These are phyloP conservation scores for Phytophthora ohioensis DNA, from an alignment of 352 stramenopile genomes.

Conservation along the genomic window DNA sequence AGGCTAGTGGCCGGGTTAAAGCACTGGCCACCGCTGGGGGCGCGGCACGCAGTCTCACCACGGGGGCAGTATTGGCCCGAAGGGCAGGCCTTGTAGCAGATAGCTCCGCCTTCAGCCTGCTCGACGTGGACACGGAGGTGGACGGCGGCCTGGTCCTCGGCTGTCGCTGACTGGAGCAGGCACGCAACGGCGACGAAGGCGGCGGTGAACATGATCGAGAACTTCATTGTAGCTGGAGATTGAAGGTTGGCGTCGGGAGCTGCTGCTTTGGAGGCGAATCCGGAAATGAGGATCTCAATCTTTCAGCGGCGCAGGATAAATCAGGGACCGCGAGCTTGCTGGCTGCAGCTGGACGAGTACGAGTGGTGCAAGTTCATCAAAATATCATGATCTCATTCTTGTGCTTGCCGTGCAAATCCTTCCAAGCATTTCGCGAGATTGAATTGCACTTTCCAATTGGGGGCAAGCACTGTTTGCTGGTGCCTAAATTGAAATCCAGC, in stretches of 20 bases:
- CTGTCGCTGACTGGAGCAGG: slow-evolving; percentile 23
- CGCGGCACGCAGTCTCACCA: slow-evolving; percentile 25
- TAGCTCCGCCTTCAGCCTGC: slow-evolving; percentile 3
- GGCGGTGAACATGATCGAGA: slow-evolving; percentile 36
- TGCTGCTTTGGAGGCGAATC: slow-evolving; percentile 15
- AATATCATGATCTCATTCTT: slow-evolving; percentile 1
- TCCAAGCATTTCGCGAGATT: background rate
- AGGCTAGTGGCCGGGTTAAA: slow-evolving; percentile 43
- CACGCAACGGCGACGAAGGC: slow-evolving; percentile 27
- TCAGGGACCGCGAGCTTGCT: background rate
- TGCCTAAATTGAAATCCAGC: slow-evolving; percentile 7
- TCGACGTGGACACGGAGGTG: slow-evolving; percentile 40
- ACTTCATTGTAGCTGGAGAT: slow-evolving; percentile 35
- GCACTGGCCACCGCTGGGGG: slow-evolving; percentile 22
- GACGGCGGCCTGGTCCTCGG: slow-evolving; percentile 30
- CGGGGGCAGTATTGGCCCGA: slow-evolving; percentile 38
- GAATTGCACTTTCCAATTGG: slow-evolving; percentile 2
- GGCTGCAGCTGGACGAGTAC: too few relatives aligned
- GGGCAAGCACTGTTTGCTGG: slow-evolving; percentile 7
- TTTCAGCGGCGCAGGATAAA: slow-evolving; percentile 7
- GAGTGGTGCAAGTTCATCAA: too few relatives aligned
- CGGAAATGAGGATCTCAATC: slow-evolving; percentile 1
- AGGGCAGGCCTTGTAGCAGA: slow-evolving; percentile 38
- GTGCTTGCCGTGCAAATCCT: slow-evolving; percentile 15
- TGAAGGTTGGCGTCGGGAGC: background rate